Base-by-base conservation (phyloP, 257 asterid species). In the Solanum appendiculatum region DNA sequence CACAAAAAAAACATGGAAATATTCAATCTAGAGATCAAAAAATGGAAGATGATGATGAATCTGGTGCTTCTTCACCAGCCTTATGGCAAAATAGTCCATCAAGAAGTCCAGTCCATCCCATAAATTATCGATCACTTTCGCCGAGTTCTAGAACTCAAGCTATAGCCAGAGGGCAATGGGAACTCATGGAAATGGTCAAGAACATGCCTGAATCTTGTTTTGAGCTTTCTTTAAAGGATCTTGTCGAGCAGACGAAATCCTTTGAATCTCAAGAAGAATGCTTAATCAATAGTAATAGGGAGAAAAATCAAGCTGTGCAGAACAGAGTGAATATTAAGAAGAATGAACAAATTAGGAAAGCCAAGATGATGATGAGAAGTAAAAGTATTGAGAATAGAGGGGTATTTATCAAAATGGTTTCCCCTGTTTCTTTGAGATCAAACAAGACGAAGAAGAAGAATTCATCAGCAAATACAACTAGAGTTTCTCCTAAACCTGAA, bases 111-210 rank as follows among this genome's bases (percentile, higher is more conserved):
- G 87, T 91, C 0, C 90, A 78, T 2, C 93, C 92, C 1, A 91
- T 36, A 89, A 88, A 25, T 37, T 77, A 85, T 77, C 48, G 92
- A 34, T 86, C 90, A 34, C 63, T 92, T 10, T 94, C 98, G 3
- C 93, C 94, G 31, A 88, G 89, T 33, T 92, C 98, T 0, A 90
- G 94, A 85, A 85, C 95, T n/a, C 91, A 92, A 8, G 98, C 97
- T n/a, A 95, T 95, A 58, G 95, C 91, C 2, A 92, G 93, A 82
- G 98, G 98, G 20, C 96, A 93, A 88, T 87, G 90, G 92, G 98
- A 96, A 72, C 98, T 94, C 7, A 96, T 96, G 98, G 98, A 96
- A 31, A 94, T 96, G 98, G 98, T 94, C 60, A 93, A 89, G 60
- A 90, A 90, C 87, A 94, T 95, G 98, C 97, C 98, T 6, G 98